phyloP scores from a whole-genome alignment of 805 yeast species.

The Candida qinlingensis region DNA sequence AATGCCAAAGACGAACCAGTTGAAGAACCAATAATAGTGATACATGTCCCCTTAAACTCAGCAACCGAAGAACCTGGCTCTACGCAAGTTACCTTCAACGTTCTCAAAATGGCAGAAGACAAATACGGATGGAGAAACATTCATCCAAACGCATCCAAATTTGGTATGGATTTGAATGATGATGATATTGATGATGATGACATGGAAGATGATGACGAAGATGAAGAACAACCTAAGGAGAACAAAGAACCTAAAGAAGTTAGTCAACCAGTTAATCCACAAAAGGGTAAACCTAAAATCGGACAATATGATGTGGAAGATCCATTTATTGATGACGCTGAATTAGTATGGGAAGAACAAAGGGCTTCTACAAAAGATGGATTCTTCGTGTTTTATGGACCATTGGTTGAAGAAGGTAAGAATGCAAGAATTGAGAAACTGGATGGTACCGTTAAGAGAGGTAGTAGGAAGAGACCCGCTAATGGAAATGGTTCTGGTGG shows the following conservation, averaged over 20 bases:
- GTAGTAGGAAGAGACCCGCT: constrained; percentile 26
- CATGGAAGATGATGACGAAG: constrained; percentile 33
- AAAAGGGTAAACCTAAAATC: constrained; percentile 61
- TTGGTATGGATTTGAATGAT: constrained; percentile 47
- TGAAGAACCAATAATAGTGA: constrained; percentile 46
- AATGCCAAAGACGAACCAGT: not conserved
- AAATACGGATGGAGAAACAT: constrained; percentile 75
- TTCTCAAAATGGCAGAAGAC: constrained; percentile 69
- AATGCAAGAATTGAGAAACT: constrained; percentile 42
- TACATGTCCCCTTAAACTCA: constrained; percentile 46
- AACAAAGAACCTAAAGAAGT: constrained; percentile 27
- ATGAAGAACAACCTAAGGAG: constrained; percentile 33
- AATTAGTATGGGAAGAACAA: constrained; percentile 87
- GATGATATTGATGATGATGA: constrained; percentile 46
- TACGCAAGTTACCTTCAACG: constrained; percentile 64
- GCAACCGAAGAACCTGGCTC: constrained; percentile 51
- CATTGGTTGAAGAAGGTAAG: constrained; percentile 61
- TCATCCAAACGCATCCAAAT: constrained; percentile 61
- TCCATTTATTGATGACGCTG: constrained; percentile 95
- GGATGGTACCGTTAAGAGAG: constrained; percentile 37
- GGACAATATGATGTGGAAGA: constrained; percentile 91
- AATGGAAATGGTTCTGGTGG: not conserved
- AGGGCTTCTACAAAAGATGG: constrained; percentile 92
- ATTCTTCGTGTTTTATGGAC: constrained; percentile 92
- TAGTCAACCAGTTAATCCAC: constrained; percentile 29